Base-by-base conservation (phyloP, 495 filamentous ascomycete genomes). In the Apodospora peruviana region DNA sequence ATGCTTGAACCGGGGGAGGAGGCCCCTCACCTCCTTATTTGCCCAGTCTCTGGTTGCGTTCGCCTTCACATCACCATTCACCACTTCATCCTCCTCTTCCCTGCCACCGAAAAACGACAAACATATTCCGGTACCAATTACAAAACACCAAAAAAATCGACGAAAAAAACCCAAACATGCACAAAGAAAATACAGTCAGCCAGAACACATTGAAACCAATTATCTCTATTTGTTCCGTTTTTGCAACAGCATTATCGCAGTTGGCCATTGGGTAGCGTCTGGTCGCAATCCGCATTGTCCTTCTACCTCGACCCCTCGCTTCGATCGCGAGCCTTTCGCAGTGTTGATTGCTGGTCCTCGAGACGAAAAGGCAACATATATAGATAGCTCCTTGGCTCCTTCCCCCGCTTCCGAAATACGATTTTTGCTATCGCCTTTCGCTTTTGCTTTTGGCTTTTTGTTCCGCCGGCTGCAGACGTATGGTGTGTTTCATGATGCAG, bases 171-270 rank as follows among this genome's bases (percentile, higher is more conserved):
- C 20, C 39, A 40, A 29, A 54, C 40, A 66, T 65, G 65, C 53
- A 35, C 51, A 55, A 24, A 59, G 53, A 45, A 58, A 55, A 48
- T 27, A 64, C 56, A 41, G 24, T 42, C 35, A 45, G 47, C 34
- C 44, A 37, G 41, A 56, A 50, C 52, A 60, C 55, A 32, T 55
- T 24, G 23, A 51, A 51, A 48, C 53, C 32, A 40, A 61, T 48
- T 56, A 67, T 47, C 60, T 36, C 58, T 59, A 55, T 49, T 48
- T 44, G n/a, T 17, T 44, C 27, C 32, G n/a, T 53, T 29, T 7
- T 41, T 43, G 27, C 45, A 40, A 20, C 42, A 36, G 18, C 12
- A 9, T 37, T 25, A 21, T 37, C 23, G 12, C 37, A 25, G 5
- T 32, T 41, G n/a, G 51, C 53, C 49, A 51, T 47, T 48, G 37